Evolutionary conservation across 139 green algal species (phyloP), one percentile per base, ranked within the genome.

Genomic region (Micractinium sp.): DNA sequence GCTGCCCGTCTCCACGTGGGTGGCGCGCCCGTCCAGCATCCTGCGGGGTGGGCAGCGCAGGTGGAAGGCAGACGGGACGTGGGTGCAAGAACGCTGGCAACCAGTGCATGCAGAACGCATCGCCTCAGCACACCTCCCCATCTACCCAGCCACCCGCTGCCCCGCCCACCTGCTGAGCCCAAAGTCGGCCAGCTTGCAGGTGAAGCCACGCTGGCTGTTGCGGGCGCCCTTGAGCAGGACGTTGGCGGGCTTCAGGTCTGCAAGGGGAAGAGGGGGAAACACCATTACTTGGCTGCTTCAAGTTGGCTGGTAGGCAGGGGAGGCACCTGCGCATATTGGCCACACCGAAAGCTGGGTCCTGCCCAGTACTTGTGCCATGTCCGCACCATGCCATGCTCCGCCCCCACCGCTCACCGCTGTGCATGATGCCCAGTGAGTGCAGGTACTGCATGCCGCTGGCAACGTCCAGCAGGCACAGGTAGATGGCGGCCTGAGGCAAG

Each of bases 221-320:
- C 85, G 80, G 38, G 92, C 85, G 15, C 80, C 89, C 85, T 94
- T 94, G 1, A 95, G 87, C 74, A 96, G 91, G 66, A 95, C 91
- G 88, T 96, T 96, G 75, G 89, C 90, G 18, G 89, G 88, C 90
- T 96, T 95, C 33, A 96, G 90, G 79, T 96, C 93, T 74, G 60
- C 33, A 23, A 19, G 23, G 39, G 77, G 39, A 35, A 66, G 7
- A n/a, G 76, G 22, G 38, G 22, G 73, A 1, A 25, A 31, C 1
- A 71, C 13, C 60, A 23, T 14, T 67, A 14, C 15, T 67, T 67
- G 14, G 63, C 63, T 3, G 63, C 14, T 16, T 5, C 14, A 5
- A 27, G 20, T 5, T 27, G 22, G 22, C 2, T 27, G 63, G 20
- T 5, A 25, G 19, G 74, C 7, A 53, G 74, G 33, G 33, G 63